Percentiles rank a stretch among this genome's conserved stretches.
Evolutionary conservation across 2,329 filamentous ascomycete genomes (phyloP).

Genomic region (Ophiostoma pallidulum): DNA sequence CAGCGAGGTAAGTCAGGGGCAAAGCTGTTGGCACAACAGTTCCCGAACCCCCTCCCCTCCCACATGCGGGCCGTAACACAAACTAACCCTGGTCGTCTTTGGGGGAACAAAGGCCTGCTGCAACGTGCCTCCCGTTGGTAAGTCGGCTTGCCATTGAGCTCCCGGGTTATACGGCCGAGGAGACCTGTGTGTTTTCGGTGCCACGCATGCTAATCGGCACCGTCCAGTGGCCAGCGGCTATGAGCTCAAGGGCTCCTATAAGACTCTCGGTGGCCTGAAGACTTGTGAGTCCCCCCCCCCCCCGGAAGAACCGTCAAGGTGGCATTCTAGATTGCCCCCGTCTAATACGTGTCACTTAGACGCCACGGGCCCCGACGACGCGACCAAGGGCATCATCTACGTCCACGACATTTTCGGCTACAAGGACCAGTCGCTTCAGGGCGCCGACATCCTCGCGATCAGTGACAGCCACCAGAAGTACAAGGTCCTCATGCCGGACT

Average conservation of each 20-base stretch:
- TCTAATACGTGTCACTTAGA: conserved; percentile 23
- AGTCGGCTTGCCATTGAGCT: not conserved
- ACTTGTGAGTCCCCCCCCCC: conserved; percentile 30
- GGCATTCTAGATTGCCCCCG: too few species aligned
- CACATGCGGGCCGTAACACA: too few species aligned
- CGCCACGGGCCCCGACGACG: conserved; percentile 35
- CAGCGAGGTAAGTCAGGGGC: conserved; percentile 5
- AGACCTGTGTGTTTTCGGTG: not conserved
- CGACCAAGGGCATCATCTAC: conserved; percentile 49
- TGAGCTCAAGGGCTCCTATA: conserved; percentile 35
- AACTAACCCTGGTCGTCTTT: not conserved
- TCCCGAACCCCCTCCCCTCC: too few species aligned
- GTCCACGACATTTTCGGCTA: conserved; percentile 63
- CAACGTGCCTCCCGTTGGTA: conserved; percentile 35
- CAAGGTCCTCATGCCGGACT: conserved; percentile 84
- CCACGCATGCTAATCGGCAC: not conserved
- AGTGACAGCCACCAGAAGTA: conserved; percentile 55
- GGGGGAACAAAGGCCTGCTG: conserved; percentile 27
- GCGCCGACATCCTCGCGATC: conserved; percentile 55
- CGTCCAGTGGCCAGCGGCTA: conserved; percentile 31
- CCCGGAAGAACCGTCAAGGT: not conserved
- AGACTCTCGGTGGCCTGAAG: conserved; percentile 34
- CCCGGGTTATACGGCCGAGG: not conserved
- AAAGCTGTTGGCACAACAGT: too few species aligned
- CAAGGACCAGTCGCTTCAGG: conserved; percentile 61